Evolutionary conservation across 1,284 basidiomycete species (phyloP).

Genomic region (Tilletia walkeri): DNA sequence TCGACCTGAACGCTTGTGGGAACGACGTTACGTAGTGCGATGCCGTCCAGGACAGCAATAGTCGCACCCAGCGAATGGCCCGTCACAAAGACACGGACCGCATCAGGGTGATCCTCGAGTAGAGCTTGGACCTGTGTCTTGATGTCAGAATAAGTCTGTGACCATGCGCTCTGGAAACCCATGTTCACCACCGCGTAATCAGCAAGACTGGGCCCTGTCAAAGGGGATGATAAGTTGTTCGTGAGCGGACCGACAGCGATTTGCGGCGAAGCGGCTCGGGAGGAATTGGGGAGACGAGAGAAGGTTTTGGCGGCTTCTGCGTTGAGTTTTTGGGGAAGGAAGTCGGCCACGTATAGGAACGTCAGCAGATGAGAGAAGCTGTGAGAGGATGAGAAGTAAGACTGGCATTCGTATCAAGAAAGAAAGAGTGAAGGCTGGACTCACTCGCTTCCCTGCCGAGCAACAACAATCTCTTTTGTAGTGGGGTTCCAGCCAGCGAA

Average conservation of each 20-base stretch:
- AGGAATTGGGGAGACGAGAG: too few relatives aligned
- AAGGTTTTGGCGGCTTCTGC: too few relatives aligned
- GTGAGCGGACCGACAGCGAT: too few relatives aligned
- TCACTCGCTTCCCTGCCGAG: constrained; percentile 2
- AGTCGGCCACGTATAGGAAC: neutral
- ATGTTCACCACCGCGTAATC: too few relatives aligned
- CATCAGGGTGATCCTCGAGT: neutral
- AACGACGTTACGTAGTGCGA: neutral
- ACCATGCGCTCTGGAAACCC: neutral
- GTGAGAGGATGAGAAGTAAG: neutral
- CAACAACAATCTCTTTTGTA: constrained; percentile 1
- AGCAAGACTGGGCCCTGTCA: too few relatives aligned
- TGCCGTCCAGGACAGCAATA: neutral
- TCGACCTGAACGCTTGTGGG: neutral
- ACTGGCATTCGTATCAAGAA: neutral
- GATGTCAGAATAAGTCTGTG: neutral
- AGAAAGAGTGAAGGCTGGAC: too few relatives aligned
- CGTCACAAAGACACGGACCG: neutral
- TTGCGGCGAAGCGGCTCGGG: too few relatives aligned
- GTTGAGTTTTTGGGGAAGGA: neutral
- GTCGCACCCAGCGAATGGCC: constrained; percentile 4
- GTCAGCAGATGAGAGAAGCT: neutral
- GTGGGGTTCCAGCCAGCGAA: constrained; percentile 12
- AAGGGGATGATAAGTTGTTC: too few relatives aligned
- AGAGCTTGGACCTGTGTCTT: neutral